Evolutionary conservation across 148 eudicot genomes (phyloP).

Genomic region (Camellia granthamiana): DNA sequence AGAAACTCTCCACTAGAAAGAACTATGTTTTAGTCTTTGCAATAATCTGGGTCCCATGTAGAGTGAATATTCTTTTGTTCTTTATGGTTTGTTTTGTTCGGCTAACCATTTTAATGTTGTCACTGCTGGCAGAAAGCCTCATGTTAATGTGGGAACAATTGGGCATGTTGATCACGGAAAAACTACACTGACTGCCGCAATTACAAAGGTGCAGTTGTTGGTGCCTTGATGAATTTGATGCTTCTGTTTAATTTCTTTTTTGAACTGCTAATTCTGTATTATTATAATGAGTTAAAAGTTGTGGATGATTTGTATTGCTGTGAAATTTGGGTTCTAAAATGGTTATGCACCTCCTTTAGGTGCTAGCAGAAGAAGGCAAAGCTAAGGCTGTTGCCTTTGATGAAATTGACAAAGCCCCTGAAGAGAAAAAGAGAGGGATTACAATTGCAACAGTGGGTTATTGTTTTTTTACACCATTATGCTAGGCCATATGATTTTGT

Average conservation of each 20-base stretch:
- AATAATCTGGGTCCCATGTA: neutral
- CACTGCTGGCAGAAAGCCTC: slow-evolving; percentile 70
- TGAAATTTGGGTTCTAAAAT: slow-evolving; percentile 9
- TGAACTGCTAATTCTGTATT: neutral
- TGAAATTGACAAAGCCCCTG: slow-evolving; percentile 97
- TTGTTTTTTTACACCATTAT: neutral
- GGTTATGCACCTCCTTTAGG: slow-evolving; percentile 35
- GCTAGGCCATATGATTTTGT: neutral
- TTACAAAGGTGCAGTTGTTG: slow-evolving; percentile 58
- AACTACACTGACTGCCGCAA: slow-evolving; percentile 95
- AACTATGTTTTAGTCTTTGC: neutral
- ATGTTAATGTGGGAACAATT: slow-evolving; percentile 92
- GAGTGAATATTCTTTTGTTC: neutral
- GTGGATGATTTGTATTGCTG: neutral
- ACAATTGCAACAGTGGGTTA: slow-evolving; percentile 78
- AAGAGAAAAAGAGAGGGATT: slow-evolving; percentile 95
- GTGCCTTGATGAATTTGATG: neutral
- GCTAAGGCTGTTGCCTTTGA: slow-evolving; percentile 95
- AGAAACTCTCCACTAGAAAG: too few relatives aligned
- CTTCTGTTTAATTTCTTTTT: neutral
- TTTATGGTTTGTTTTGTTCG: neutral
- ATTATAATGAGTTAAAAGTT: neutral
- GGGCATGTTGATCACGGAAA: slow-evolving; percentile 99
- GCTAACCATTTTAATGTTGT: slow-evolving; percentile 6
- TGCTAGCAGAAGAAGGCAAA: slow-evolving; percentile 80